Evolutionary conservation across 2,329 filamentous ascomycete genomes (phyloP).

Genomic region (Colletotrichum paranaense): DNA sequence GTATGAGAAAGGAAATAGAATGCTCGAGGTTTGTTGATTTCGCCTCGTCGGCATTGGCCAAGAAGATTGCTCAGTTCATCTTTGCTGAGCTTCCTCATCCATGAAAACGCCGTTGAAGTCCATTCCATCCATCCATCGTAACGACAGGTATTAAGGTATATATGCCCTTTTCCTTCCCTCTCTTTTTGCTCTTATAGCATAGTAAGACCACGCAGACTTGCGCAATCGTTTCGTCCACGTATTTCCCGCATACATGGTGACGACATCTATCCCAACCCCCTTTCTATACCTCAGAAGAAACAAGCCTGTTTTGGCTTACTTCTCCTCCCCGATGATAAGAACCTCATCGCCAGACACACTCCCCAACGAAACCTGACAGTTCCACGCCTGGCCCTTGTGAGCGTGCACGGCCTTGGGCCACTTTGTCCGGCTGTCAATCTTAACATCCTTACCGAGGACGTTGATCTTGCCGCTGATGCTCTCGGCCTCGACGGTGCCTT

Average conservation of each 20-base stretch:
- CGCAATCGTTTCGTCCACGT: background rate
- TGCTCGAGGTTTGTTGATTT: background rate
- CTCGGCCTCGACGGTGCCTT: constrained; percentile 54
- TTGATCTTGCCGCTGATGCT: constrained; percentile 53
- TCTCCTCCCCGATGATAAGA: background rate
- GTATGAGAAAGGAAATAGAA: background rate
- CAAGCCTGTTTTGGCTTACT: background rate
- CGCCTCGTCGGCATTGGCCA: constrained; percentile 1
- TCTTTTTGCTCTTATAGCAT: background rate
- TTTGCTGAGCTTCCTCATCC: background rate
- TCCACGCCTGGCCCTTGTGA: constrained; percentile 38
- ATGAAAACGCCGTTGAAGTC: background rate
- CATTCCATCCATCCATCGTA: background rate
- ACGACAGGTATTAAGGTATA: constrained; percentile 16
- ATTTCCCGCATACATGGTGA: constrained; percentile 15
- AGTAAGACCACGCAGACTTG: background rate
- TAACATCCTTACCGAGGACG: constrained; percentile 56
- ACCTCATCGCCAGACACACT: constrained; percentile 14
- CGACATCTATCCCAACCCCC: background rate
- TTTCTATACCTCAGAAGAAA: background rate
- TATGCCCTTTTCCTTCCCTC: background rate
- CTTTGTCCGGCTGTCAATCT: constrained; percentile 46
- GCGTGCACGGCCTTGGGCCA: constrained; percentile 49
- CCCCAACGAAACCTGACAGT: background rate
- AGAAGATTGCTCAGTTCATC: background rate